These are phyloP conservation scores for Lepidium sativum DNA, from an alignment of 345 rosid genomes.

Conservation along the genomic window DNA sequence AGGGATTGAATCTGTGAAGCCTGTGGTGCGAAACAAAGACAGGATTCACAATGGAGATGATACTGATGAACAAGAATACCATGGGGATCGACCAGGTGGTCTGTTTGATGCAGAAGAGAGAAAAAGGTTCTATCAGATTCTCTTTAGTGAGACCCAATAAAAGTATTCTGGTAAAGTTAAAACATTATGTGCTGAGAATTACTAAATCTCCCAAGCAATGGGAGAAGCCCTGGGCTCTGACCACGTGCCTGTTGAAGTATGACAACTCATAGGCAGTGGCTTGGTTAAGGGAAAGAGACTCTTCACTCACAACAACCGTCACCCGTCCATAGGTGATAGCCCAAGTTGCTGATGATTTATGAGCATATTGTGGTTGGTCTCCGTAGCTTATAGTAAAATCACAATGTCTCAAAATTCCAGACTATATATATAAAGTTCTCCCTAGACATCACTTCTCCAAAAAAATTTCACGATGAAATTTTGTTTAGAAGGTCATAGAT, in stretches of 20 bases:
- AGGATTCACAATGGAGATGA: constrained; percentile 19
- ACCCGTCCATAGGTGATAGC: no score
- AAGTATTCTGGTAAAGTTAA: constrained; percentile 7
- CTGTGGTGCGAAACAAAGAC: constrained; percentile 28
- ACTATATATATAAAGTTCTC: not conserved
- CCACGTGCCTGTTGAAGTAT: no score
- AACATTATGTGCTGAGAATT: not conserved
- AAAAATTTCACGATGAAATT: not conserved
- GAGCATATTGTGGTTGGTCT: not conserved
- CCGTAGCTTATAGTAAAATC: not conserved
- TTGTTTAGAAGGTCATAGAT: not conserved
- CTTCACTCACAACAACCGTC: no score
- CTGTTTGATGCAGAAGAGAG: constrained; percentile 80
- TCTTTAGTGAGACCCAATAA: constrained; percentile 52
- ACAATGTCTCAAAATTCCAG: not conserved
- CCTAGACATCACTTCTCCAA: not conserved
- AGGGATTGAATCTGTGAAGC: constrained; percentile 31
- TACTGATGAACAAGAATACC: constrained; percentile 37
- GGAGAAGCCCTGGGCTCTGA: no score
- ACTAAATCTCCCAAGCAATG: not conserved
- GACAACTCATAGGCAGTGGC: no score
- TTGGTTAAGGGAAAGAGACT: no score
- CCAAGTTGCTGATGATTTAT: not conserved
- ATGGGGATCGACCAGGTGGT: constrained; percentile 39
- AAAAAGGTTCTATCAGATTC: constrained; percentile 66